Percentiles rank a stretch among this genome's conserved stretches.
Conservation (phyloP, 371 early-diverging fungal species). For the Apophysomyces elegans region DNA sequence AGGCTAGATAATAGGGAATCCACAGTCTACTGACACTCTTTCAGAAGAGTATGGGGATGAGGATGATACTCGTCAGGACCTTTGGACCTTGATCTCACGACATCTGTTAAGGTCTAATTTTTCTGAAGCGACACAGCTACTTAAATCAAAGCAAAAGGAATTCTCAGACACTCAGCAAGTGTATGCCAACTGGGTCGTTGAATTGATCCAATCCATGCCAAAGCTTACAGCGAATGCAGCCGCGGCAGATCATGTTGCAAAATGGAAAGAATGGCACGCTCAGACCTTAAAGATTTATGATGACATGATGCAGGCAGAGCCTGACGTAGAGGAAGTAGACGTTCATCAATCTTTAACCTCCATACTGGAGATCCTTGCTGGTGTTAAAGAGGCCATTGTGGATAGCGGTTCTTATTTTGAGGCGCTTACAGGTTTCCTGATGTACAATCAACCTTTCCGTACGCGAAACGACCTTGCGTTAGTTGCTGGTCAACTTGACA, state of each 20-base stretch:
- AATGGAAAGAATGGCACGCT: conserved; percentile 14
- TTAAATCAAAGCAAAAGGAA: not conserved
- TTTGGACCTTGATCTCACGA: not conserved
- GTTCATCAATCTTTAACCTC: not conserved
- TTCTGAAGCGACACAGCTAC: conserved; percentile 16
- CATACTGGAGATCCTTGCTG: conserved; percentile 15
- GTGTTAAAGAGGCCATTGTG: conserved; percentile 22
- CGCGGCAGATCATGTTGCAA: not conserved
- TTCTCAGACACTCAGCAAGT: not conserved
- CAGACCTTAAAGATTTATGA: not conserved
- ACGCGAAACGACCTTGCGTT: conserved; percentile 7
- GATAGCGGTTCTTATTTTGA: conserved; percentile 16
- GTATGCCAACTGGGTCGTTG: not conserved
- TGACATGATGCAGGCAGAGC: not conserved
- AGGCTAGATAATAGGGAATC: not conserved
- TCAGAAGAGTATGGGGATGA: conserved; percentile 14
- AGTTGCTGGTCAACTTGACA: conserved; percentile 8
- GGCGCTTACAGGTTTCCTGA: conserved; percentile 13
- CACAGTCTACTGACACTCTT: not conserved
- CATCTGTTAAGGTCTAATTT: conserved; percentile 21
- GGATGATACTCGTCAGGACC: not conserved
- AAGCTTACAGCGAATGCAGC: not conserved
- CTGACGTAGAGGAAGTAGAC: not conserved
- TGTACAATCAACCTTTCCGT: conserved; percentile 23
- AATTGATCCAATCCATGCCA: conserved; percentile 2